Evolutionary conservation across 768 basidiomycete species (phyloP), one percentile per base, ranked within the genome.

Genomic region (Lactarius trivialis): DNA sequence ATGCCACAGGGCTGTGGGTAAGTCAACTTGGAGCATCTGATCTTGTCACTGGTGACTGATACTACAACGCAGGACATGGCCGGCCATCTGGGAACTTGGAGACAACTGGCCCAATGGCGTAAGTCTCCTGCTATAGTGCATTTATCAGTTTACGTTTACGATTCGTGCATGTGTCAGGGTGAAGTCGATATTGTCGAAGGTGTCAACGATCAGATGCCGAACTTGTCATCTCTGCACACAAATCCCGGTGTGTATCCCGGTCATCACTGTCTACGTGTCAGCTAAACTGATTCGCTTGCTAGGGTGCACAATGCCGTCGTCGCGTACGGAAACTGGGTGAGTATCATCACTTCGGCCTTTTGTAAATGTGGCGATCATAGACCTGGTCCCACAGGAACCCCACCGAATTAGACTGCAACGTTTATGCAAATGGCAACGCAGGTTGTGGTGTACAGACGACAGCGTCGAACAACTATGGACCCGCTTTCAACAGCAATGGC

Each of bases 1-100:
- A 85, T 85, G 82, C 84, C 84, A 12, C 74, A 82, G 65, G 84
- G 83, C 8, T 83, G 82, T 68, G 81, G 78, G 80, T 80, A 56
- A 60, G 78, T 54, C 26, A 30, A 19, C 69, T 51, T 67, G 54
- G n/a, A 39, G 17, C 32, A 58, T 36, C 56, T 45, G 17, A 30
- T 55, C 54, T 61, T 57, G 21, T 30, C 28, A 52, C 54, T 24
- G 36, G 37, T 50, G 54, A 58, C 69, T 50, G 32, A 19, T 24
- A 28, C 30, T 32, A 45, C 26, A 49, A 65, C 39, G 41, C 50
- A 66, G 68, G 28, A 77, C 76, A 24, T 83, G 82, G 82, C 82
- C 85, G 7, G 84, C 84, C 11, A 68, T 80, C n/a, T 85, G 83
- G 84, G 81, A 82, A 43, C 72, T 76, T 17, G 80, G 75, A 37